These are phyloP conservation scores for Acanthamoeba culbertsoni DNA, from an alignment of 208 protist species.

Conservation along the genomic window DNA sequence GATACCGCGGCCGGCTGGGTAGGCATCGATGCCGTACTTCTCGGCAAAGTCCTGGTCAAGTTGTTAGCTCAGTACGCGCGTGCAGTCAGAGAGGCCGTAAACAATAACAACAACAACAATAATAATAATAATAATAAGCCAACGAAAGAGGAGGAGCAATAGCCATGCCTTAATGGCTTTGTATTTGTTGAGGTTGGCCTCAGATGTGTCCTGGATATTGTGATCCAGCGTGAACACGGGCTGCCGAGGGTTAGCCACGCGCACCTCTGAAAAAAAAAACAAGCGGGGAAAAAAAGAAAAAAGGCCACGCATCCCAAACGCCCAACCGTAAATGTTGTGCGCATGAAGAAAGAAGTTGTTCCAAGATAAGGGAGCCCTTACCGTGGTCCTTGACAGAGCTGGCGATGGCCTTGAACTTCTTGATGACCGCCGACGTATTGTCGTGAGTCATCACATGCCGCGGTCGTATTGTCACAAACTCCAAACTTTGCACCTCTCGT, in stretches of 20 bases:
- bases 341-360: too few relatives aligned
- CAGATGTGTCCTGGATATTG: slow-evolving; percentile 82
- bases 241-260: slow-evolving; percentile 66
- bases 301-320: background rate
- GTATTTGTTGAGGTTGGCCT: slow-evolving; percentile 83
- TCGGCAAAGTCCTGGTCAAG: slow-evolving; percentile 71
- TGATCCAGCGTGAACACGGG: slow-evolving; percentile 84
- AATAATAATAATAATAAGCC: background rate
- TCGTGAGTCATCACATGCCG: slow-evolving; percentile 82
- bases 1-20: slow-evolving; percentile 82
- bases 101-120: background rate
- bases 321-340: too few relatives aligned
- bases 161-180: slow-evolving; percentile 57
- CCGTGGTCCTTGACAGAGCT: background rate
- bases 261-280: background rate
- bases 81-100: too few relatives aligned
- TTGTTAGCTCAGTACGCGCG: too few relatives aligned
- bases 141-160: background rate
- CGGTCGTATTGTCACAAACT: slow-evolving; percentile 80
- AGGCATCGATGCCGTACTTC: slow-evolving; percentile 77
- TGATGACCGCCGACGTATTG: slow-evolving; percentile 82
- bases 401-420: slow-evolving; percentile 74
- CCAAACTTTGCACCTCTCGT: slow-evolving; percentile 3
- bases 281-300: slow-evolving; percentile 25
- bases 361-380: background rate